Base-by-base conservation (phyloP, 1,284 basidiomycete species). In the Ceratobasidium sp. region DNA sequence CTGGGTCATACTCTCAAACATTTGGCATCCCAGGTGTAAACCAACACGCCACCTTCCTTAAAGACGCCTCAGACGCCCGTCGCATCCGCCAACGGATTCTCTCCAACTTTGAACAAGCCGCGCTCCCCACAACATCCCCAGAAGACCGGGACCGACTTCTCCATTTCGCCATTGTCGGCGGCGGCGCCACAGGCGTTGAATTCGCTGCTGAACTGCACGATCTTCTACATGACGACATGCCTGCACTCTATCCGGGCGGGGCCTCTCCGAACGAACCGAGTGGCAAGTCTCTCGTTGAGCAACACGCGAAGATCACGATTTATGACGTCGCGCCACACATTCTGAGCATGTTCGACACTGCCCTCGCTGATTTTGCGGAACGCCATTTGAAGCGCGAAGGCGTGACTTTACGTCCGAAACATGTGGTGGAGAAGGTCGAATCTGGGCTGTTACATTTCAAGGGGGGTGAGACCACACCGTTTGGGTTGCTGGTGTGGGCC, bases 121-220 rank as follows among this genome's bases (percentile, higher is more conserved):
- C 88, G 72, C 88, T 91, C 76, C 92, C 93, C 0, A 85, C 83
- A 1, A 79, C 91, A 26, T 87, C 89, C 1, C 89, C 92, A 74
- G 80, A 86, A 23, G 86, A 93, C 77, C 86, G 90, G 59, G 80
- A 86, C 57, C 88, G 88, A 72, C 81, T 95, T 5, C 85, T 95
- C 16, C 88, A 91, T 76, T 94, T 95, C 79, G 90, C 89, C 74
- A 88, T 95, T 72, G 93, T 95, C 61, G 93, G 93, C 81, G 81
- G 81, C 82, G 84, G 79, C 23, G 78, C 81, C 0, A 80, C 79
- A 11, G 93, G 93, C 1, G 89, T 94, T 70, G 94, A 95, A 80
- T 94, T 95, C 77, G 87, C 91, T 0, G 93, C 94, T 8, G 95
- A 97, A 80, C 81, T 98, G 72, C 89, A 93, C 75, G 95, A 98